Percentiles rank a stretch among this genome's conserved stretches.
Conservation (phyloP, 2,329 filamentous ascomycete genomes). For the Fusarium nematophilum region DNA sequence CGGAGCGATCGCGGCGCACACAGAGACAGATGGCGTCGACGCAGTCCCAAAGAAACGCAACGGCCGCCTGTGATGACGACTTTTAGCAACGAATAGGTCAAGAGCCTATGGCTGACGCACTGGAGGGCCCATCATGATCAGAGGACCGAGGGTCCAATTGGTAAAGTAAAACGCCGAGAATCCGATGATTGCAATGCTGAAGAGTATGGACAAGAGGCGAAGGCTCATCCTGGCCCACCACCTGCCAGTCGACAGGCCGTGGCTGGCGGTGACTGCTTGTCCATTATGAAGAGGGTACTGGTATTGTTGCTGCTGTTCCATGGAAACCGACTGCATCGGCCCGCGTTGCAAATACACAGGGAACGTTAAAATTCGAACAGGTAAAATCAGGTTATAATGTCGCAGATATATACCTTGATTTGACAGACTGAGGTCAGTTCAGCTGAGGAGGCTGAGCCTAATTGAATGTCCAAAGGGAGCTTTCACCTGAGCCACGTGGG, state of each 20-base stretch:
- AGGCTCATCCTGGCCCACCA: slow-evolving; percentile 22
- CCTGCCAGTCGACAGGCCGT: background rate
- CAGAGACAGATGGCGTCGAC: slow-evolving; percentile 18
- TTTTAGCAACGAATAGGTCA: background rate
- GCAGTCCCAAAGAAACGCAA: slow-evolving; percentile 18
- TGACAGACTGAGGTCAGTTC: too few relatives aligned
- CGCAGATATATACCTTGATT: too few relatives aligned
- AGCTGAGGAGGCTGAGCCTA: too few relatives aligned
- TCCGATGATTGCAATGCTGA: slow-evolving; percentile 2
- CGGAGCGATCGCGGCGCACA: background rate
- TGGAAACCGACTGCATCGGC: too few relatives aligned
- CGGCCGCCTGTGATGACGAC: slow-evolving; percentile 3
- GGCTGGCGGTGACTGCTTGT: background rate
- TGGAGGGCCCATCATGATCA: slow-evolving; percentile 30
- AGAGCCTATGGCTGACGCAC: slow-evolving; percentile 1
- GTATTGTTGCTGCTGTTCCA: too few relatives aligned
- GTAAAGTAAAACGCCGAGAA: slow-evolving; percentile 18
- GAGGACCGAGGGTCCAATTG: slow-evolving; percentile 21
- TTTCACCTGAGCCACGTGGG: too few relatives aligned
- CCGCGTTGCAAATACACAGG: too few relatives aligned
- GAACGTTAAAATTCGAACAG: too few relatives aligned
- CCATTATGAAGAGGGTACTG: too few relatives aligned
- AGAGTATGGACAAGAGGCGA: slow-evolving; percentile 15
- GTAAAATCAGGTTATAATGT: too few relatives aligned
- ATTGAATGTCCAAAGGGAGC: too few relatives aligned